Conservation (phyloP, 2,329 filamentous ascomycete genomes). For the Cercospora sp. region DNA sequence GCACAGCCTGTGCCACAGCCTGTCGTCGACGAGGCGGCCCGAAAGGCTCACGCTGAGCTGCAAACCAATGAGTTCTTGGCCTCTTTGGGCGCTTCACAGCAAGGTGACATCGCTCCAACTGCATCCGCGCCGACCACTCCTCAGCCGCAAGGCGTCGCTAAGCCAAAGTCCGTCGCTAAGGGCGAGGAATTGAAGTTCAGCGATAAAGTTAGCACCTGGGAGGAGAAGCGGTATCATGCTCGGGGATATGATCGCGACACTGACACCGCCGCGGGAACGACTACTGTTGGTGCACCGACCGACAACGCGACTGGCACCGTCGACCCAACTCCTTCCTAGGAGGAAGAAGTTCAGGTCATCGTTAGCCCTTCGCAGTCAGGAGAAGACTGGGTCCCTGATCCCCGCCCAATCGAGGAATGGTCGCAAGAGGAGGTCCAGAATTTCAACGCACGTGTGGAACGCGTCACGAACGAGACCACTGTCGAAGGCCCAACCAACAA, state of each 20-base stretch:
- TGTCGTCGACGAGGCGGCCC: not conserved
- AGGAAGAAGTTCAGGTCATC: no score
- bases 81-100: not conserved
- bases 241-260: not conserved
- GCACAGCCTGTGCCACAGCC: not conserved
- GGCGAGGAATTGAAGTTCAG: slow-evolving; percentile 2
- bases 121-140: not conserved
- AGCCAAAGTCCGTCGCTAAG: slow-evolving; percentile 11
- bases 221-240: slow-evolving; percentile 5
- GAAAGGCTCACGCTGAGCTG: not conserved
- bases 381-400: no score
- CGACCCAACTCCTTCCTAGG: not conserved
- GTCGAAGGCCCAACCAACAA: no score
- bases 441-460: no score
- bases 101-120: not conserved
- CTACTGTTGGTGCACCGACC: not conserved
- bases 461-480: no score
- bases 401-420: no score
- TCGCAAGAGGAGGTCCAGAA: no score
- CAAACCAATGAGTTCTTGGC: slow-evolving; percentile 4
- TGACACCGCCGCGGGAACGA: not conserved
- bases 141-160: not conserved
- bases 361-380: no score
- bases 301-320: not conserved
- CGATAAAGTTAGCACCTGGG: slow-evolving; percentile 4